Evolutionary conservation across 2,329 filamentous ascomycete genomes (phyloP).

Genomic region (Paracoccidioides lutzii): DNA sequence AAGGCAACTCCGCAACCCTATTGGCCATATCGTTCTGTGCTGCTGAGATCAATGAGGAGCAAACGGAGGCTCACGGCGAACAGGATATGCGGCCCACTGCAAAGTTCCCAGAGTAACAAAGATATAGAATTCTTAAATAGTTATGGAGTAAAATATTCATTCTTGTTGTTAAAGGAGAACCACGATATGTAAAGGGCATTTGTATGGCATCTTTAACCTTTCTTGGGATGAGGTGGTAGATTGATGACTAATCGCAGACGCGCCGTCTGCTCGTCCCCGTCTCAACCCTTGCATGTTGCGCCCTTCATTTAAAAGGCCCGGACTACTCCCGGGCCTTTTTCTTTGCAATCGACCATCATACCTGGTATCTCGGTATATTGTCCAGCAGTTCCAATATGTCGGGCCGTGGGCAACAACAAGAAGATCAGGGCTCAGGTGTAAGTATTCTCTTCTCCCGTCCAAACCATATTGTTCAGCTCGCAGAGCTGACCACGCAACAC

Average conservation of each 20-base stretch:
- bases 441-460: slow-evolving; percentile 12
- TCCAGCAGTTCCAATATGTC: background rate
- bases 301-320: background rate
- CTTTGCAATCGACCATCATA: background rate
- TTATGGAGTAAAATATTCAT: too few relatives aligned
- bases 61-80: background rate
- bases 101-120: background rate
- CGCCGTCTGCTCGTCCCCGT: too few relatives aligned
- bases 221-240: too few relatives aligned
- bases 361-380: background rate
- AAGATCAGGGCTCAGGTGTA: slow-evolving; percentile 16
- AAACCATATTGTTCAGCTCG: background rate
- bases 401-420: slow-evolving; percentile 19
- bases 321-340: background rate
- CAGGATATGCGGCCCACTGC: background rate
- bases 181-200: too few relatives aligned
- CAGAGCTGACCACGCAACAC: slow-evolving; percentile 14
- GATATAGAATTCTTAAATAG: background rate
- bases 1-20: background rate
- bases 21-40: slow-evolving; percentile 5
- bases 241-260: too few relatives aligned
- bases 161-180: too few relatives aligned
- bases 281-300: background rate
- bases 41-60: background rate
- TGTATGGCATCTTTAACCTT: too few relatives aligned